Evolutionary conservation across 768 basidiomycete genomes (phyloP).

Genomic region (Termitomyces sp.): DNA sequence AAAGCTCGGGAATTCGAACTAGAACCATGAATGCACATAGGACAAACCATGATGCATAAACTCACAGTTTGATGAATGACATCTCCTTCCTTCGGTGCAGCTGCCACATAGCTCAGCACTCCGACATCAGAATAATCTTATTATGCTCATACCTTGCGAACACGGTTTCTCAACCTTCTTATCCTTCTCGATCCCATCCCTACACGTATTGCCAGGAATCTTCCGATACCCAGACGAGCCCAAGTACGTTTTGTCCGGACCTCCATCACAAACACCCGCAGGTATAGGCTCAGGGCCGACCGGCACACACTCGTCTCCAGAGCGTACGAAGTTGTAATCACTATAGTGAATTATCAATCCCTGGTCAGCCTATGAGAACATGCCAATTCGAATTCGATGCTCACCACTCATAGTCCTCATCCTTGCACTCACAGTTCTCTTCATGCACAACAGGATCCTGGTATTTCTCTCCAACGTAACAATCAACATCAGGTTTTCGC

Average conservation of each 20-base stretch:
- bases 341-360: constrained; percentile 32
- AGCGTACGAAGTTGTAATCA: constrained; percentile 85
- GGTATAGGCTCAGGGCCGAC: constrained; percentile 88
- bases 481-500: constrained; percentile 76
- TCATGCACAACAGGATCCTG: constrained; percentile 79
- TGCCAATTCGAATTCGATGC: not conserved
- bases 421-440: constrained; percentile 77
- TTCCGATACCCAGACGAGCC: constrained; percentile 92
- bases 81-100: constrained; percentile 76
- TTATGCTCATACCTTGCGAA: constrained; percentile 58
- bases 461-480: constrained; percentile 90
- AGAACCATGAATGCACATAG: not conserved
- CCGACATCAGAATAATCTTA: not conserved
- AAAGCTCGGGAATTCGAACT: constrained; percentile 65
- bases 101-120: constrained; percentile 28
- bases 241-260: constrained; percentile 49
- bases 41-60: not conserved
- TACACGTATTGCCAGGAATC: constrained; percentile 91
- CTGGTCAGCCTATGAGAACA: not conserved
- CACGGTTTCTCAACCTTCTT: constrained; percentile 68
- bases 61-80: constrained; percentile 72
- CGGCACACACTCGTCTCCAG: constrained; percentile 71
- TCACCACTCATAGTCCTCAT: constrained; percentile 93
- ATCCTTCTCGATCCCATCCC: constrained; percentile 68
- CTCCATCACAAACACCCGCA: constrained; percentile 57